phyloP scores from a whole-genome alignment of 176 grass and related monocot genomes.

The Raddia guianensis region DNA sequence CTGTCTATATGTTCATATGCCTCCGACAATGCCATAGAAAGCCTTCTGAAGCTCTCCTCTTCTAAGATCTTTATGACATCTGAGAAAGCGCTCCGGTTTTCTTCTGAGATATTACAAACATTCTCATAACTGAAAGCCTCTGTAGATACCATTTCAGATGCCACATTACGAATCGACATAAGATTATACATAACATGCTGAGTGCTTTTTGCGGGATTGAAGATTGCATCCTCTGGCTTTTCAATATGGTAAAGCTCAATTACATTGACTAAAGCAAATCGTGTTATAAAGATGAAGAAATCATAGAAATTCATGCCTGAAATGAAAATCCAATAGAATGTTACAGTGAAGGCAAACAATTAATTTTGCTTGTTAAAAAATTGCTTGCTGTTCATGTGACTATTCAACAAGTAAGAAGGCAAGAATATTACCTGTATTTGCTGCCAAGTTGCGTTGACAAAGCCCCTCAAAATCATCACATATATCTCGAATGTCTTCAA shows the following conservation, averaged over 20 bases:
- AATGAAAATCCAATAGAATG: conserved; percentile 40
- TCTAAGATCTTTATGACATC: conserved; percentile 68
- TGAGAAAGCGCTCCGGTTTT: conserved; percentile 77
- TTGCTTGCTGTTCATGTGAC: conserved; percentile 20
- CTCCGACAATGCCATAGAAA: conserved; percentile 48
- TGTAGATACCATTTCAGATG: conserved; percentile 62
- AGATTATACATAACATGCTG: conserved; percentile 66
- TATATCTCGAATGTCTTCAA: conserved; percentile 96
- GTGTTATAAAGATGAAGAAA: conserved; percentile 86
- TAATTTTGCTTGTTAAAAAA: conserved; percentile 11
- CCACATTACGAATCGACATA: conserved; percentile 60
- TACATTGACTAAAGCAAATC: conserved; percentile 66
- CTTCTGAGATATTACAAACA: conserved; percentile 59
- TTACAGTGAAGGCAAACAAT: conserved; percentile 25
- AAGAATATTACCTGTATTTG: conserved; percentile 75
- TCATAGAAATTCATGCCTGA: conserved; percentile 96
- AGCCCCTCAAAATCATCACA: conserved; percentile 87
- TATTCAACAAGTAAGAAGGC: conserved; percentile 11
- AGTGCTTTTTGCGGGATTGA: conserved; percentile 35
- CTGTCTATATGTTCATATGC: conserved; percentile 51
- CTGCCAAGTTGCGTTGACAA: conserved; percentile 89
- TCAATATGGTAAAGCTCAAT: conserved; percentile 63
- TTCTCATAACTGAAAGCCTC: conserved; percentile 68
- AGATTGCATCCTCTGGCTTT: conserved; percentile 37
- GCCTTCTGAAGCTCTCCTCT: conserved; percentile 69